Conservation (phyloP, 106 monocot genomes). For the Ottelia alismoides region DNA sequence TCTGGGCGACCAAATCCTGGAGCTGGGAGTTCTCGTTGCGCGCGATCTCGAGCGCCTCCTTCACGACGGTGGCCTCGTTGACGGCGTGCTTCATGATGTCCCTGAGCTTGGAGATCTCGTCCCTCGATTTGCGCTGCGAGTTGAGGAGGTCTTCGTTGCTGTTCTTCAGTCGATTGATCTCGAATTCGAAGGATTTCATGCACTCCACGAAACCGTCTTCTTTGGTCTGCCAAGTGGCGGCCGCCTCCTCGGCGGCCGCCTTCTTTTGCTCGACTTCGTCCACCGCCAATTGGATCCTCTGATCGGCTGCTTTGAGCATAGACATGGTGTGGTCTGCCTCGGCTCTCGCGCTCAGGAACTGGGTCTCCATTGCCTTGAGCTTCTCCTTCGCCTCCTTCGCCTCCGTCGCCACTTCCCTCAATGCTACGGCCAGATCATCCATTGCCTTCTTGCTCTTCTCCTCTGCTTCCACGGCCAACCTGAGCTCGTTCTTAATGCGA, state of each 20-base stretch:
- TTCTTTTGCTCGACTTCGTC: slow-evolving; percentile 35
- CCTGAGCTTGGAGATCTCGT: slow-evolving; percentile 48
- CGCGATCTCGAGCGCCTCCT: slow-evolving; percentile 69
- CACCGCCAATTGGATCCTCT: slow-evolving; percentile 16
- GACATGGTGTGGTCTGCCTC: slow-evolving; percentile 16
- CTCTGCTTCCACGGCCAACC: slow-evolving; percentile 35
- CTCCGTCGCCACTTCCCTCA: slow-evolving; percentile 56
- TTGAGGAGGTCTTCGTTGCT: slow-evolving; percentile 36
- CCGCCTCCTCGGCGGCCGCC: slow-evolving; percentile 45
- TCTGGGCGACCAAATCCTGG: slow-evolving; percentile 31
- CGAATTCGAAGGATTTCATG: slow-evolving; percentile 50
- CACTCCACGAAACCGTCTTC: slow-evolving; percentile 49
- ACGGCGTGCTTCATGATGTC: slow-evolving; percentile 81
- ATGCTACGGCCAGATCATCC: slow-evolving; percentile 56
- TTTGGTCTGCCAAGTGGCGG: slow-evolving; percentile 44
- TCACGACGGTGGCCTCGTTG: slow-evolving; percentile 50
- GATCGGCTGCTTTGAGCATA: slow-evolving; percentile 21
- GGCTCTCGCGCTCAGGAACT: slow-evolving; percentile 18
- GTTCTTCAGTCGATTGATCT: slow-evolving; percentile 27
- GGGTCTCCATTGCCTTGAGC: slow-evolving; percentile 13
- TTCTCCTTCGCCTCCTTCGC: slow-evolving; percentile 25
- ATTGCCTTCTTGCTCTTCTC: slow-evolving; percentile 72
- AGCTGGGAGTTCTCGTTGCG: slow-evolving; percentile 59
- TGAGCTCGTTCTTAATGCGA: slow-evolving; percentile 25
- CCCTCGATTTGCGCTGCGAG: slow-evolving; percentile 28